A percentile compares a stretch with the other conserved stretches of the same genome.
Conservation (phyloP, 2,329 filamentous ascomycete species). For the Remersonia thermophila region DNA sequence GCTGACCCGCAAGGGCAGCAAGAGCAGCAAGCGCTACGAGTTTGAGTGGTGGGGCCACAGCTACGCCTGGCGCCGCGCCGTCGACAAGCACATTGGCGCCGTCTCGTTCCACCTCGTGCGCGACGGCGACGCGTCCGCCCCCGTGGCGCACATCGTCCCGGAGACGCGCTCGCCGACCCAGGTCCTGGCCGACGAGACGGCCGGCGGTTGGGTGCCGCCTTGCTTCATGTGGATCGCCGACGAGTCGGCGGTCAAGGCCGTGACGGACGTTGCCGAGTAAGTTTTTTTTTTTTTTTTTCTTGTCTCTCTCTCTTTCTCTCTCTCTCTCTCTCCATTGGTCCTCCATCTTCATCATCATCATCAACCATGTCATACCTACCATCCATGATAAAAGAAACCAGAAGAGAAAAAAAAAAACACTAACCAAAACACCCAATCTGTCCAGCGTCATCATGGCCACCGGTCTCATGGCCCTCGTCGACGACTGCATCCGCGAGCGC, state of each 20-base stretch:
- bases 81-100: constrained; percentile 54
- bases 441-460: constrained; percentile 73
- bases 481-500: constrained; percentile 76
- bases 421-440: constrained; percentile 1
- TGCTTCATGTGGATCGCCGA: constrained; percentile 88
- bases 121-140: constrained; percentile 44
- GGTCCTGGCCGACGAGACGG: constrained; percentile 55
- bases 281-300: constrained; percentile 19
- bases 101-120: constrained; percentile 72
- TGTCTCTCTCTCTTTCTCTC: too few relatives aligned
- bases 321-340: not conserved
- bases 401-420: not conserved
- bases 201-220: constrained; percentile 81
- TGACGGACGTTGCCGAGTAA: constrained; percentile 80
- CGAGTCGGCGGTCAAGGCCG: constrained; percentile 50
- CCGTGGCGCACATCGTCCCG: constrained; percentile 76
- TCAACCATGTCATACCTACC: too few relatives aligned
- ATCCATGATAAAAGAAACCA: not conserved
- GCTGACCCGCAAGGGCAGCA: constrained; percentile 55
- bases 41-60: constrained; percentile 87
- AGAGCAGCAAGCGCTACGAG: constrained; percentile 64
- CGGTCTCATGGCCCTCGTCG: constrained; percentile 77
- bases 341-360: too few relatives aligned
- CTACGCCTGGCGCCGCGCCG: constrained; percentile 72
- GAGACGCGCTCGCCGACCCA: constrained; percentile 62